Evolutionary conservation across 2,329 filamentous ascomycete species (phyloP).

Genomic region (Colletotrichum tropicicola): DNA sequence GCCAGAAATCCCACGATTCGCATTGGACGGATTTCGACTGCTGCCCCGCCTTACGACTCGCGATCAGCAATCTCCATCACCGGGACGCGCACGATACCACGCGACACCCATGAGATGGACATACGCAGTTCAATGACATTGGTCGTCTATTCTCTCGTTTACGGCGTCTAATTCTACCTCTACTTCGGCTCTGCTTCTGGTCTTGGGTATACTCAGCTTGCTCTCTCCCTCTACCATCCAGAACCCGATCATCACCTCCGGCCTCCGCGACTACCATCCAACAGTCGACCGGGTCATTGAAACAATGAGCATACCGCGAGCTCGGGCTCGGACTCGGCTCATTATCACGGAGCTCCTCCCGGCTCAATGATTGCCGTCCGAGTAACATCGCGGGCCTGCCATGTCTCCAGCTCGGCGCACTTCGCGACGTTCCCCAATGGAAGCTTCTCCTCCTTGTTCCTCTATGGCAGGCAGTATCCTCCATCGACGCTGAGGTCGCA

Average conservation of each 20-base stretch:
- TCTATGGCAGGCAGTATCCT: slow-evolving; percentile 68
- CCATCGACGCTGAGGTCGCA: slow-evolving; percentile 80
- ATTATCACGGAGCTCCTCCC: background rate
- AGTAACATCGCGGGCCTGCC: background rate
- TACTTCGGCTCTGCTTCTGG: too few relatives aligned
- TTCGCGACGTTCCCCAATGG: background rate
- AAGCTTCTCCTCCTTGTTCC: background rate
- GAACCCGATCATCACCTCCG: too few relatives aligned
- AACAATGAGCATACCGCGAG: too few relatives aligned
- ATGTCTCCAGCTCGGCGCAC: background rate
- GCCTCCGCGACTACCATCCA: too few relatives aligned
- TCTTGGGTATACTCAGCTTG: too few relatives aligned
- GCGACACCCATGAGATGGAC: too few relatives aligned
- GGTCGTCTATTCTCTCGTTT: background rate
- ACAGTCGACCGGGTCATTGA: too few relatives aligned
- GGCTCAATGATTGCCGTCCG: background rate
- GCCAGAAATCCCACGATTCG: background rate
- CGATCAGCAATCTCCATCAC: background rate
- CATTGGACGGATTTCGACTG: slow-evolving; percentile 2
- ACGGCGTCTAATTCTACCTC: background rate
- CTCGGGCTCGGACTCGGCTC: slow-evolving; percentile 1
- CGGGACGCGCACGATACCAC: background rate
- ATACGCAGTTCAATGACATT: too few relatives aligned
- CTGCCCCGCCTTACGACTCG: background rate
- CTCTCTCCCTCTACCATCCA: too few relatives aligned